Evolutionary conservation across 805 yeast species (phyloP).

Genomic region (Myxozyma neglecta): DNA sequence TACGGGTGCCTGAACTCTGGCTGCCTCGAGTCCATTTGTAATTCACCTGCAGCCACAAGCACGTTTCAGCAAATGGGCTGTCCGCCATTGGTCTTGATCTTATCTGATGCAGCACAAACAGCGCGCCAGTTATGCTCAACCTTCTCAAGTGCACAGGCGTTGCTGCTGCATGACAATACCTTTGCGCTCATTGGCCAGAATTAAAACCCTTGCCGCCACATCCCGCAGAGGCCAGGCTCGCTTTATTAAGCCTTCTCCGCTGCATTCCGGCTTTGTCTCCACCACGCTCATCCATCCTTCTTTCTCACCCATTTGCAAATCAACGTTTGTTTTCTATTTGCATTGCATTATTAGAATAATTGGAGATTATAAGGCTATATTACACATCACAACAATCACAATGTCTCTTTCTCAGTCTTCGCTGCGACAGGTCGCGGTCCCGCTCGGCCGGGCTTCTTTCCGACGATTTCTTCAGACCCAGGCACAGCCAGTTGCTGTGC

Average conservation of each 20-base stretch:
- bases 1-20: too few relatives aligned
- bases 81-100: not conserved
- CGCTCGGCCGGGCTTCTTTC: slow-evolving; percentile 10
- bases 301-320: not conserved
- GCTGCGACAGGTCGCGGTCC: slow-evolving; percentile 2
- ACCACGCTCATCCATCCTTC: not conserved
- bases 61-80: not conserved
- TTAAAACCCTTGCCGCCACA: not conserved
- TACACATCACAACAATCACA: not conserved
- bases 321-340: not conserved
- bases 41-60: not conserved
- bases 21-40: not conserved
- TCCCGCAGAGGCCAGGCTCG: slow-evolving; percentile 5
- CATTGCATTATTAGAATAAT: not conserved
- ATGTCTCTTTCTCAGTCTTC: slow-evolving; percentile 1
- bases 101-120: not conserved
- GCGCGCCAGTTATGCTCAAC: not conserved
- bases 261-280: not conserved
- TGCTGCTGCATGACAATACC: slow-evolving; percentile 2
- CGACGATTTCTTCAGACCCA: slow-evolving; percentile 18
- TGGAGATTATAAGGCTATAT: not conserved
- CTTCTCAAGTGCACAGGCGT: slow-evolving; percentile 1
- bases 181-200: not conserved
- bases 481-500: slow-evolving; percentile 6
- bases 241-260: slow-evolving; percentile 7